A percentile compares a stretch with the other conserved stretches of the same genome.
Evolutionary conservation across 2,329 filamentous ascomycete species (phyloP).

Genomic region (Aspergillus quadrilineatus): DNA sequence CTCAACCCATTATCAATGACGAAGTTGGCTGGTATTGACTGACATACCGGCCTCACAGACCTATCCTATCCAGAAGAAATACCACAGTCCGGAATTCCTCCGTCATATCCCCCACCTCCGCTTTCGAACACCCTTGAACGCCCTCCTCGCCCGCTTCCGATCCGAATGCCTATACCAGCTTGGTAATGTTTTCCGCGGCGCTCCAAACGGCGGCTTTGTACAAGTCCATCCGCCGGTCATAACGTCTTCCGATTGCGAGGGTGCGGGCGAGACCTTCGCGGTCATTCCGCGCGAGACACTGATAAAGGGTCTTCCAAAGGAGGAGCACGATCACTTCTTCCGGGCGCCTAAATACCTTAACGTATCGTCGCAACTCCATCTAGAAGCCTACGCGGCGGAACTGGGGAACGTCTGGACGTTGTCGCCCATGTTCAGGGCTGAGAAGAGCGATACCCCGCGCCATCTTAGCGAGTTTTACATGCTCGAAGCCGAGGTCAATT

Average conservation of each 20-base stretch:
- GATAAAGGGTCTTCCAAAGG: slow-evolving; percentile 13
- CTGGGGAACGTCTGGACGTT: slow-evolving; percentile 91
- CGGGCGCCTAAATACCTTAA: slow-evolving; percentile 87
- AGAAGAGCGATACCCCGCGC: slow-evolving; percentile 86
- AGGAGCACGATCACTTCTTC: slow-evolving; percentile 66
- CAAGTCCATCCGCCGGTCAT: slow-evolving; percentile 90
- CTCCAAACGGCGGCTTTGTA: slow-evolving; percentile 57
- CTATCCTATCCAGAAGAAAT: slow-evolving; percentile 95
- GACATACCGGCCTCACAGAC: slow-evolving; percentile 53
- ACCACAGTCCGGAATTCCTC: slow-evolving; percentile 84
- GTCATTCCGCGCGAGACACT: slow-evolving; percentile 52
- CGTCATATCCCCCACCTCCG: slow-evolving; percentile 86
- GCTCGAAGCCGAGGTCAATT: slow-evolving; percentile 88
- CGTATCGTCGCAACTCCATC: slow-evolving; percentile 89
- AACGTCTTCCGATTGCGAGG: slow-evolving; percentile 96
- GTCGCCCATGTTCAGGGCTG: slow-evolving; percentile 89
- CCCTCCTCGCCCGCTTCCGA: slow-evolving; percentile 75
- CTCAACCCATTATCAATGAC: slow-evolving; percentile 16
- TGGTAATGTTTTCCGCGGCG: slow-evolving; percentile 68
- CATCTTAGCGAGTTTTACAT: slow-evolving; percentile 99
- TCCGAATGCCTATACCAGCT: slow-evolving; percentile 75
- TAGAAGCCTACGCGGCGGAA: slow-evolving; percentile 86
- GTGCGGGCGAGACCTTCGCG: slow-evolving; percentile 89
- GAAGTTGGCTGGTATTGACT: neutral
- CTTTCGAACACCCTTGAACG: slow-evolving; percentile 75